These are phyloP conservation scores for Ceratocystis alfenasii DNA, from an alignment of 2,329 filamentous ascomycete genomes.

Conservation along the genomic window DNA sequence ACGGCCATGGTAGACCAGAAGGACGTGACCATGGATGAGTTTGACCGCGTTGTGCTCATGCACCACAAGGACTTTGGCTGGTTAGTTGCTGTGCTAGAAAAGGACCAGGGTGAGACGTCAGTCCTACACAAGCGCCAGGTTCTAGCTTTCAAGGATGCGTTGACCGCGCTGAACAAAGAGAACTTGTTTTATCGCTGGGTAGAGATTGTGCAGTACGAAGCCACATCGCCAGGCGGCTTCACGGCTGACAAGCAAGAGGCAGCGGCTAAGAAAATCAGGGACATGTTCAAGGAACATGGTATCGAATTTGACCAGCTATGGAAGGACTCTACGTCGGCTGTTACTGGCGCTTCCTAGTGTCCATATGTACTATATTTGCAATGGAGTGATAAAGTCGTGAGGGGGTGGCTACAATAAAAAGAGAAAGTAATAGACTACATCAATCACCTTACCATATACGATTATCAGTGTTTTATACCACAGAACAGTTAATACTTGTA, in stretches of 20 bases:
- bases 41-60: conserved; percentile 59
- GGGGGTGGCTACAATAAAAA: not conserved
- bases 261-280: conserved; percentile 61
- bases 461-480: not conserved
- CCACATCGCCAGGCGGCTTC: conserved; percentile 66
- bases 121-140: conserved; percentile 61
- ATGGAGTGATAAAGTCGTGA: not conserved
- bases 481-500: not conserved
- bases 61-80: conserved; percentile 56
- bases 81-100: conserved; percentile 34
- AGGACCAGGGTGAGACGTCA: conserved; percentile 51
- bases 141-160: conserved; percentile 63
- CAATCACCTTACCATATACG: not conserved
- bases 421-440: not conserved
- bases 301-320: conserved; percentile 78
- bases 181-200: conserved; percentile 86
- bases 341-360: not conserved
- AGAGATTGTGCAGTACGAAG: conserved; percentile 81
- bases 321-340: conserved; percentile 44
- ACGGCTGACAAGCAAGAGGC: conserved; percentile 58
- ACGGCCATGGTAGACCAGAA: conserved; percentile 56
- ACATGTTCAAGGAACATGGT: conserved; percentile 59
- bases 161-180: conserved; percentile 69
- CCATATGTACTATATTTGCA: conserved; percentile 24
- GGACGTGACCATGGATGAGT: conserved; percentile 44